Evolutionary conservation across 2,329 filamentous ascomycete genomes (phyloP).

Genomic region (Fusarium begoniae): DNA sequence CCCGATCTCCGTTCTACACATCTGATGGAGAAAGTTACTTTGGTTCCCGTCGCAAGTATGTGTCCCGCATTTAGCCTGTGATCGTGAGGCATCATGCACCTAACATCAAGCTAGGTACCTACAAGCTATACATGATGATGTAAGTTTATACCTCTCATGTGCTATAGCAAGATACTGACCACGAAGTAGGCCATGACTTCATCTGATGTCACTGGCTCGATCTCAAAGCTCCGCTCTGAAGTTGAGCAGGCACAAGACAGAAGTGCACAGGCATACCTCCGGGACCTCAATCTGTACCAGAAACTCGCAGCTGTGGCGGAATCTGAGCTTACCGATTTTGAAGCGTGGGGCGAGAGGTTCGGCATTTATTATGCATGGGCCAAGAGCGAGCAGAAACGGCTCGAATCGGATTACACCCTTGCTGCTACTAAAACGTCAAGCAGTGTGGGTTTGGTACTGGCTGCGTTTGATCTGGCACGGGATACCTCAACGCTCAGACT

Average conservation of each 20-base stretch:
- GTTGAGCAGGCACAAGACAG: neutral
- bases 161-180: accelerated
- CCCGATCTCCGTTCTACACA: neutral
- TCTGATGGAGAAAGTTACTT: neutral
- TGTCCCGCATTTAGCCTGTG: accelerated
- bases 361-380: neutral
- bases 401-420: neutral
- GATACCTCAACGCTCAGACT: neutral
- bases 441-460: neutral
- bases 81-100: accelerated
- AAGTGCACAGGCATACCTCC: neutral
- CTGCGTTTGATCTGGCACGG: neutral
- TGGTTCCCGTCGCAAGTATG: neutral
- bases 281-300: neutral
- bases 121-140: neutral
- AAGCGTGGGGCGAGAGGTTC: neutral
- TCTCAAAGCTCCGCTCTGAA: neutral
- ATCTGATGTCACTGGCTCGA: neutral
- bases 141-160: accelerated
- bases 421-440: neutral
- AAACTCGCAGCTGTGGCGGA: neutral
- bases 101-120: neutral
- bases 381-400: neutral
- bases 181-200: neutral
- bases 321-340: neutral